These are phyloP conservation scores for Pichiaceae sp. DNA, from an alignment of 1,139 yeast genomes.

Conservation along the genomic window DNA sequence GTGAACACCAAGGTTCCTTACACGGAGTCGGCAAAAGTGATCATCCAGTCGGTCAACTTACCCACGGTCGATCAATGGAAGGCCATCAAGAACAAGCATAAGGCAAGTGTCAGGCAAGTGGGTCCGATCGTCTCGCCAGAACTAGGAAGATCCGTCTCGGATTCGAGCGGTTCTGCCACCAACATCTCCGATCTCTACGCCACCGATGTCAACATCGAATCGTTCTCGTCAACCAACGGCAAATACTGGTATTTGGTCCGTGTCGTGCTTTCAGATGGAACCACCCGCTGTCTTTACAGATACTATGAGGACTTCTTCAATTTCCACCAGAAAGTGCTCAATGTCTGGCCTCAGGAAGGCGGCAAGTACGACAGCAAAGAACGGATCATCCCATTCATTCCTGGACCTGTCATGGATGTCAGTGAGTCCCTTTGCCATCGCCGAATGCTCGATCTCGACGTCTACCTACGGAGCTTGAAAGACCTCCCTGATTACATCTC, in stretches of 20 bases:
- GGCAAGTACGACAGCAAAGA: constrained; percentile 58
- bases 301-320: constrained; percentile 96
- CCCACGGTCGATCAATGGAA: constrained; percentile 98
- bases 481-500: constrained; percentile 74
- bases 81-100: constrained; percentile 79
- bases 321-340: constrained; percentile 77
- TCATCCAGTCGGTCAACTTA: constrained; percentile 51
- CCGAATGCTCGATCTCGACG: constrained; percentile 77
- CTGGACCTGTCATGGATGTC: constrained; percentile 92
- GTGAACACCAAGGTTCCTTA: constrained; percentile 50
- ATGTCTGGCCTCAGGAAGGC: constrained; percentile 85
- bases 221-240: constrained; percentile 76
- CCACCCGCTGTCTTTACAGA: constrained; percentile 66
- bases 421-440: constrained; percentile 83
- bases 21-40: constrained; percentile 35
- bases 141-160: background rate
- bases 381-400: constrained; percentile 86
- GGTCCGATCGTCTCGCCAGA: constrained; percentile 26
- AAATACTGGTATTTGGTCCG: constrained; percentile 82
- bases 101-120: constrained; percentile 81
- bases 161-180: background rate
- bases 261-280: constrained; percentile 64
- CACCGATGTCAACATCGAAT: constrained; percentile 42
- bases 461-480: constrained; percentile 68
- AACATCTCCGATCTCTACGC: constrained; percentile 12